Evolutionary conservation across 148 eudicot genomes (phyloP).

Genomic region (Rheum nobile): DNA sequence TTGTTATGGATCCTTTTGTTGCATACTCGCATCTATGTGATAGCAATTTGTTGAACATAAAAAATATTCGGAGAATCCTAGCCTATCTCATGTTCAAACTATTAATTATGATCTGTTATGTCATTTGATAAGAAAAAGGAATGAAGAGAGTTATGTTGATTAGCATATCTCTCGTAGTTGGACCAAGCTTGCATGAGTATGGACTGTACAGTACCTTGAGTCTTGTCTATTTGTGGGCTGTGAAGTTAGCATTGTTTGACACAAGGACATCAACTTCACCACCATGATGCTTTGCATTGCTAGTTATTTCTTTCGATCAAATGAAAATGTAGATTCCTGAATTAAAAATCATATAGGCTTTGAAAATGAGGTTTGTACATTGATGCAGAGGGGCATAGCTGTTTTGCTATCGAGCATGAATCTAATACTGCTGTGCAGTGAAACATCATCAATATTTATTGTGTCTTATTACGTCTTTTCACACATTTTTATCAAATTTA

Average conservation of each 20-base stretch:
- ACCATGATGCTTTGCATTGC: neutral
- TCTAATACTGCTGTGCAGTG: neutral
- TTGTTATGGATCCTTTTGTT: neutral
- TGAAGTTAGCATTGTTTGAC: neutral
- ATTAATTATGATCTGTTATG: neutral
- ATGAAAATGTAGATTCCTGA: neutral
- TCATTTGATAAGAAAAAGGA: neutral
- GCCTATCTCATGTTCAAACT: neutral
- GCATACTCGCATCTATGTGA: neutral
- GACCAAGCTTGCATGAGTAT: neutral
- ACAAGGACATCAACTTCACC: neutral
- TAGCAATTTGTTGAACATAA: neutral
- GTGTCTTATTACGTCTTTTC: neutral
- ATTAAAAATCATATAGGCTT: neutral
- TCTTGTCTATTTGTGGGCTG: neutral
- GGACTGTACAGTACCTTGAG: neutral
- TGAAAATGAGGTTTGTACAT: neutral
- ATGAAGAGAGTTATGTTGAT: neutral
- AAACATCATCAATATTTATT: neutral
- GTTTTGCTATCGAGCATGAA: neutral
- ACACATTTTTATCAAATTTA: neutral
- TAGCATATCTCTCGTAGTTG: neutral
- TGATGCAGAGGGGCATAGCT: neutral
- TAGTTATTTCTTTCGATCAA: neutral
- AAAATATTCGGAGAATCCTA: neutral